Conservation (phyloP, 345 rosid species). For the Populus tremula region DNA sequence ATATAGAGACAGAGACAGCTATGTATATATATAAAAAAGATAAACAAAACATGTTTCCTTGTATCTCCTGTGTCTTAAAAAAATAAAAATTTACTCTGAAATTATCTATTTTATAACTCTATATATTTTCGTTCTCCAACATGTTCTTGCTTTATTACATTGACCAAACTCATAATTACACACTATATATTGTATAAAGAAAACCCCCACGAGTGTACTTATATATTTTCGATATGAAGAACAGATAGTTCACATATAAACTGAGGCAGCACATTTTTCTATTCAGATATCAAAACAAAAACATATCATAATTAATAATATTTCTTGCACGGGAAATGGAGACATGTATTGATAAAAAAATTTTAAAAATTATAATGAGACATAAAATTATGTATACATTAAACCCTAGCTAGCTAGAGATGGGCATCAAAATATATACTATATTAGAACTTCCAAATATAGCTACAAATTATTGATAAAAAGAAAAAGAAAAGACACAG, state of each 20-base stretch:
- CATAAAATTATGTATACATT: not conserved
- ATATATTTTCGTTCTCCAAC: too few species aligned
- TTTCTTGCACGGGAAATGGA: not conserved
- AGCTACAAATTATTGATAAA: not conserved
- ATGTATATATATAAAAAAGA: too few species aligned
- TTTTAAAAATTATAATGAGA: not conserved
- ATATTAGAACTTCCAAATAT: not conserved
- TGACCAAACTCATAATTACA: too few species aligned
- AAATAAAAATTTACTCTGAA: too few species aligned
- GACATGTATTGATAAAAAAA: not conserved
- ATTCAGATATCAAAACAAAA: not conserved
- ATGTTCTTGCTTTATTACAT: too few species aligned
- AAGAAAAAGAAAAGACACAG: not conserved
- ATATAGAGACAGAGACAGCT: too few species aligned
- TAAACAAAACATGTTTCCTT: too few species aligned
- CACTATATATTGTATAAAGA: not conserved
- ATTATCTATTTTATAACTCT: too few species aligned
- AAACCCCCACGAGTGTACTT: not conserved
- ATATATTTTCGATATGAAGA: not conserved
- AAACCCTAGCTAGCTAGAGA: conserved; percentile 11
- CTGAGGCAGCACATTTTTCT: not conserved
- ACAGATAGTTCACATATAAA: not conserved
- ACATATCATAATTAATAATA: not conserved
- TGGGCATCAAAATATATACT: not conserved
- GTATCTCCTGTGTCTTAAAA: too few species aligned